phyloP scores from a whole-genome alignment of 352 stramenopile species.

The Phytopythium kandeliae region DNA sequence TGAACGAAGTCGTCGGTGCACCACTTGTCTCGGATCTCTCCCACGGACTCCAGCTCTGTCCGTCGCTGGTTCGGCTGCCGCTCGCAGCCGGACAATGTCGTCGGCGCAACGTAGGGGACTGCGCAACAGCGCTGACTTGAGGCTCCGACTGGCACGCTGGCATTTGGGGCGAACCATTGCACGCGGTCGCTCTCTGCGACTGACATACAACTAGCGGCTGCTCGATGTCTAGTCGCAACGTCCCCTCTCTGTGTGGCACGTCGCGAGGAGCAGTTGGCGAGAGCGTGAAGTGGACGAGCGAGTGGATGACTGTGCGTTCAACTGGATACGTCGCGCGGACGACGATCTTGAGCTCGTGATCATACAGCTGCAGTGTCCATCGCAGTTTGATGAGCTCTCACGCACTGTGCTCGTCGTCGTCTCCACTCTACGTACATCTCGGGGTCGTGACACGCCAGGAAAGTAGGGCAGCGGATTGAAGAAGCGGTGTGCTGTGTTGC shows the following conservation, averaged over 20 bases:
- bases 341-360: slow-evolving; percentile 39
- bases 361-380: slow-evolving; percentile 28
- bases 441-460: slow-evolving; percentile 24
- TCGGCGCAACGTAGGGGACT: neutral
- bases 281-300: slow-evolving; percentile 38
- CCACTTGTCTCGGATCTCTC: neutral
- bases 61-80: slow-evolving; percentile 9
- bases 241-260: no score
- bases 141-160: neutral
- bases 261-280: neutral
- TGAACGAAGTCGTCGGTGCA: slow-evolving; percentile 1
- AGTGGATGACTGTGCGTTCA: slow-evolving; percentile 46
- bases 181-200: no score
- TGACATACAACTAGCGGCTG: neutral
- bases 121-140: neutral
- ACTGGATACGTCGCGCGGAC: slow-evolving; percentile 35
- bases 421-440: slow-evolving; percentile 26
- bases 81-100: slow-evolving; percentile 9
- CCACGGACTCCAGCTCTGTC: slow-evolving; percentile 1
- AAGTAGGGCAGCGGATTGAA: slow-evolving; percentile 48
- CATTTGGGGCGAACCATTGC: no score
- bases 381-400: neutral
- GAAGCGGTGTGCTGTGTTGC: slow-evolving; percentile 7
- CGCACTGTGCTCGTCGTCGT: neutral
- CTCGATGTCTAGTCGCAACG: neutral